Conservation (phyloP, 2,329 filamentous ascomycete species). For the Plenodomus biglobosus region DNA sequence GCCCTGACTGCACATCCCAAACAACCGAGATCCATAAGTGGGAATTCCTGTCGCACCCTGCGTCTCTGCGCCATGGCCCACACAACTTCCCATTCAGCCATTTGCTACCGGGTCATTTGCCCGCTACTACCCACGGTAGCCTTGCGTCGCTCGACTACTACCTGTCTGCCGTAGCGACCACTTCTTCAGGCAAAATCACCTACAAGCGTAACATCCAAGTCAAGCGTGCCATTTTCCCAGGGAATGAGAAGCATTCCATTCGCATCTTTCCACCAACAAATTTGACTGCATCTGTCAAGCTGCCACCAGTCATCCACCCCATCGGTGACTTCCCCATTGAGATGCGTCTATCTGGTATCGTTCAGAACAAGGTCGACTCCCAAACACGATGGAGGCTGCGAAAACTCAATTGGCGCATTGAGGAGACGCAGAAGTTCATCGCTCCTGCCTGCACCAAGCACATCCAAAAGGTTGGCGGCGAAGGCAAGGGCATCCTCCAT, state of each 20-base stretch:
- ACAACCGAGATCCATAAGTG: conserved; percentile 75
- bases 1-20: conserved; percentile 72
- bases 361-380: conserved; percentile 65
- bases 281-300: conserved; percentile 80
- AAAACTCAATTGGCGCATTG: conserved; percentile 89
- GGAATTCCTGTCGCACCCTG: conserved; percentile 62
- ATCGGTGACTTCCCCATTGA: conserved; percentile 78
- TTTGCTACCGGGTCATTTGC: conserved; percentile 81
- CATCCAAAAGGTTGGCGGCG: conserved; percentile 62
- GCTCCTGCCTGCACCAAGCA: conserved; percentile 81
- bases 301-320: conserved; percentile 81
- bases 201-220: conserved; percentile 71
- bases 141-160: conserved; percentile 77
- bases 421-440: conserved; percentile 79
- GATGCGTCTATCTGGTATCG: conserved; percentile 83
- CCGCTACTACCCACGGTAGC: conserved; percentile 74
- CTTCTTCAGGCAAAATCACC: conserved; percentile 62
- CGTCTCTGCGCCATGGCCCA: conserved; percentile 51
- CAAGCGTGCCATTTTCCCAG: conserved; percentile 76
- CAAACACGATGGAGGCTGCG: conserved; percentile 86
- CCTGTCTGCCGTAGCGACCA: conserved; percentile 57
- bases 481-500: conserved; percentile 71
- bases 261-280: conserved; percentile 96
- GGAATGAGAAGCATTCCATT: conserved; percentile 82
- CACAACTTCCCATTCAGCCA: conserved; percentile 90